Evolutionary conservation across 345 rosid species (phyloP).

Genomic region (Turritis glabra): DNA sequence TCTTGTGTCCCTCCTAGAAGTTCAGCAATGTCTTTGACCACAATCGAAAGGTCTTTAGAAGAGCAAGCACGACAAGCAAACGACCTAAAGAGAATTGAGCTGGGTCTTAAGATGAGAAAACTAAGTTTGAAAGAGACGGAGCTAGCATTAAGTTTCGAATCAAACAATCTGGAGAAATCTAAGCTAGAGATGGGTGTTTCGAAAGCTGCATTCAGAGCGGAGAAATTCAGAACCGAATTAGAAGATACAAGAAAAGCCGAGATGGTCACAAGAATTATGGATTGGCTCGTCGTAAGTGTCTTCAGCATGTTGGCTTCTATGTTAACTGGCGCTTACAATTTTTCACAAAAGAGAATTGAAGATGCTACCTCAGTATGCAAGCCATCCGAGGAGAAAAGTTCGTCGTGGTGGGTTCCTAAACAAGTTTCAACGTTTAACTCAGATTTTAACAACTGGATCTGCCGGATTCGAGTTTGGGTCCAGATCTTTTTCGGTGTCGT

Average conservation of each 20-base stretch:
- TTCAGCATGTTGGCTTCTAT: slow-evolving; percentile 58
- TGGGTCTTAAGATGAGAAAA: slow-evolving; percentile 50
- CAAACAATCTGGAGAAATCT: slow-evolving; percentile 62
- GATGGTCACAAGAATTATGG: slow-evolving; percentile 62
- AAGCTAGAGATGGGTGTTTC: slow-evolving; percentile 65
- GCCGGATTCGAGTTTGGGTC: slow-evolving; percentile 64
- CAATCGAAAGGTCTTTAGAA: slow-evolving; percentile 51
- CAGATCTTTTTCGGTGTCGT: slow-evolving; percentile 66
- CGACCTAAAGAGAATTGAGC: slow-evolving; percentile 67
- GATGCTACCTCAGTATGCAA: slow-evolving; percentile 73
- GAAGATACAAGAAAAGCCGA: slow-evolving; percentile 71
- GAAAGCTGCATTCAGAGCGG: slow-evolving; percentile 68
- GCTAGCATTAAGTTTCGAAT: slow-evolving; percentile 53
- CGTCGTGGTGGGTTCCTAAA: slow-evolving; percentile 76
- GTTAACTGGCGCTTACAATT: slow-evolving; percentile 59
- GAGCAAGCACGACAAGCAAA: slow-evolving; percentile 70
- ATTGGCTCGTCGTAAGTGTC: slow-evolving; percentile 80
- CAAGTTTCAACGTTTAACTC: slow-evolving; percentile 55
- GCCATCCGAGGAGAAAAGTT: slow-evolving; percentile 50
- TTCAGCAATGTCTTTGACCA: slow-evolving; percentile 37
- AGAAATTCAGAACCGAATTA: slow-evolving; percentile 71
- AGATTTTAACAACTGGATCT: slow-evolving; percentile 46
- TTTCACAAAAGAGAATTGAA: slow-evolving; percentile 59
- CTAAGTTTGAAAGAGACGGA: slow-evolving; percentile 55
- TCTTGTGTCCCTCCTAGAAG: slow-evolving; percentile 41